phyloP scores from a whole-genome alignment of 257 asterid species.

The Solanum ahanhuiri region DNA sequence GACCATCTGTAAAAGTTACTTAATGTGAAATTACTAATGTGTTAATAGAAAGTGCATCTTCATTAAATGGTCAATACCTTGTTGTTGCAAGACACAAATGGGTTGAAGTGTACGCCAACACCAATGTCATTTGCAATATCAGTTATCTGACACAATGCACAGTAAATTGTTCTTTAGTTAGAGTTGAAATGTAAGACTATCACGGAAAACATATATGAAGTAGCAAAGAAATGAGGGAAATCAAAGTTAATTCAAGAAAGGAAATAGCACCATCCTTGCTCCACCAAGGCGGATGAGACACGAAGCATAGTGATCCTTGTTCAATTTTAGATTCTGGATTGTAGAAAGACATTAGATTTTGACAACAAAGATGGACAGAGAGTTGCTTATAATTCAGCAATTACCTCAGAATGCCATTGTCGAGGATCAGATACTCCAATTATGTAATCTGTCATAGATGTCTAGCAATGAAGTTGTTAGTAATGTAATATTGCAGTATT shows the following conservation, averaged over 20 bases:
- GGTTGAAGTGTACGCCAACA: constrained; percentile 83
- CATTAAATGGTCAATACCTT: constrained; percentile 27
- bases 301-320: constrained; percentile 70
- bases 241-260: constrained; percentile 1
- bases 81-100: constrained; percentile 48
- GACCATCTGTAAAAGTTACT: constrained; percentile 35
- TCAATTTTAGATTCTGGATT: constrained; percentile 57
- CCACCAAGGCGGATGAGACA: constrained; percentile 80
- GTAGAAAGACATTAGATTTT: constrained; percentile 7
- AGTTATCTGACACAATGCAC: constrained; percentile 33
- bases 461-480: constrained; percentile 15
- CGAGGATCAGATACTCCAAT: constrained; percentile 80
- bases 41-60: neutral
- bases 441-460: constrained; percentile 77
- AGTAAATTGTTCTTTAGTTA: neutral
- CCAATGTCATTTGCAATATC: constrained; percentile 62
- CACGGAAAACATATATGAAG: neutral
- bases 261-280: constrained; percentile 52
- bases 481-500: neutral
- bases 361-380: neutral
- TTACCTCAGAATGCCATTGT: constrained; percentile 83
- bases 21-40: constrained; percentile 1
- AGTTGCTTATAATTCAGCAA: constrained; percentile 9
- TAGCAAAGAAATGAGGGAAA: neutral
- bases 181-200: neutral